Conservation (phyloP, 2,329 filamentous ascomycete genomes). For the Hortaea sp. region DNA sequence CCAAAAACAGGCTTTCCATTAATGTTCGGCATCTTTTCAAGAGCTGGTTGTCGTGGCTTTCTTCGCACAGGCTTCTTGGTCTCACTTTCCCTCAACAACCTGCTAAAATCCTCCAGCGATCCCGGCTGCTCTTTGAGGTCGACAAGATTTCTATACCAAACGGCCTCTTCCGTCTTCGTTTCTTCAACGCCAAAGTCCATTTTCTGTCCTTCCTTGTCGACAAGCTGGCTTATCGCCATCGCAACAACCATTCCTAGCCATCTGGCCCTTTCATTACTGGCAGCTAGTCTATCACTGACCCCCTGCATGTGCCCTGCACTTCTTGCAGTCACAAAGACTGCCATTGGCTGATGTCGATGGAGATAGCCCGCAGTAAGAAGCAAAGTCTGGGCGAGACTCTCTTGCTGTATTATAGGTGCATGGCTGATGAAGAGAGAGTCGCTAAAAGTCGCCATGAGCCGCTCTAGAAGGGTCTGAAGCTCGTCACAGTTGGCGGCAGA, state of each 20-base stretch:
- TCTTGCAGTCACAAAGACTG: slow-evolving; percentile 58
- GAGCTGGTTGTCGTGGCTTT: not conserved
- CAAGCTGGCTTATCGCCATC: slow-evolving; percentile 56
- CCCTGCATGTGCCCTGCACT: slow-evolving; percentile 64
- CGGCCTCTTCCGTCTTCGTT: slow-evolving; percentile 59
- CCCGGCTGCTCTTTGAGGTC: slow-evolving; percentile 55
- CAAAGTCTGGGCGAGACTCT: slow-evolving; percentile 72
- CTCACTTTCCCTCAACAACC: not conserved
- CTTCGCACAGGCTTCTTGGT: not conserved
- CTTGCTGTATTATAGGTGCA: slow-evolving; percentile 74
- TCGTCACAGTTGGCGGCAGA: slow-evolving; percentile 12
- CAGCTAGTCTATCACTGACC: slow-evolving; percentile 74
- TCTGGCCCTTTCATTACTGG: slow-evolving; percentile 63
- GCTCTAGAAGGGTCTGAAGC: slow-evolving; percentile 53
- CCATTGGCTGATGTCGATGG: slow-evolving; percentile 53
- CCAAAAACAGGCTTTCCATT: slow-evolving; percentile 23
- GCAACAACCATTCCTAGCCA: slow-evolving; percentile 85
- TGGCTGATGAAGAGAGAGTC: slow-evolving; percentile 83
- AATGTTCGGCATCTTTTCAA: slow-evolving; percentile 11
- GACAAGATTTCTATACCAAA: slow-evolving; percentile 62
- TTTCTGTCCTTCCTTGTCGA: slow-evolving; percentile 56
- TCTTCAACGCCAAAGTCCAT: slow-evolving; percentile 82
- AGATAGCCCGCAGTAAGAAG: slow-evolving; percentile 70
- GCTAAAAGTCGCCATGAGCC: slow-evolving; percentile 63
- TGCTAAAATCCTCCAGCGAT: slow-evolving; percentile 41